Percentiles rank a stretch among this genome's conserved stretches.
These are phyloP conservation scores for Rhizophagus sp. DNA, from an alignment of 192 early-diverging fungal genomes.

Conservation along the genomic window DNA sequence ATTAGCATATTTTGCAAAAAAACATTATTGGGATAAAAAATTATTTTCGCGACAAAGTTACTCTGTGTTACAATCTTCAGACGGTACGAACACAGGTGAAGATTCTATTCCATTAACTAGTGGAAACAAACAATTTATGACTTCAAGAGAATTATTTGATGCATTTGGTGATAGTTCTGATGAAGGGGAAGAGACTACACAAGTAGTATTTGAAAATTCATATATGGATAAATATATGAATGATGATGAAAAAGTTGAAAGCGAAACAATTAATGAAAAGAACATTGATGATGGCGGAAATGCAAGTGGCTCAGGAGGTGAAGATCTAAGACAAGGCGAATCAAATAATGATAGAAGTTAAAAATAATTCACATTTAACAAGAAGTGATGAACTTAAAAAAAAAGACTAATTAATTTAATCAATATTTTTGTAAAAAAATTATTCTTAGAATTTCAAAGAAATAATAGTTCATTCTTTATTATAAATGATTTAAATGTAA, in stretches of 20 bases:
- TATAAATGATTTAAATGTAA: no score
- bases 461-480: no score
- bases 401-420: no score
- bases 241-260: slow-evolving; percentile 15
- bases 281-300: neutral
- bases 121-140: slow-evolving; percentile 18
- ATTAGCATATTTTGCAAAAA: slow-evolving; percentile 3
- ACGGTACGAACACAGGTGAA: neutral
- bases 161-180: slow-evolving; percentile 40
- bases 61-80: neutral
- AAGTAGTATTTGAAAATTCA: slow-evolving; percentile 19
- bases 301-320: neutral
- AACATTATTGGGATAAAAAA: neutral
- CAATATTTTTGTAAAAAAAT: no score
- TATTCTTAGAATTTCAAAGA: no score
- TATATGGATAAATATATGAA: slow-evolving; percentile 30
- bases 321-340: neutral
- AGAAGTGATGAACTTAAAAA: neutral
- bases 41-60: neutral
- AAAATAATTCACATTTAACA: neutral
- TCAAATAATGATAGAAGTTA: neutral
- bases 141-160: slow-evolving; percentile 32
- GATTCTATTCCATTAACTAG: slow-evolving; percentile 1
- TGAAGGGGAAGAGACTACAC: slow-evolving; percentile 18
- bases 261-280: neutral